Conservation (phyloP, 1,284 basidiomycete species). For the Ustilago lituana region DNA sequence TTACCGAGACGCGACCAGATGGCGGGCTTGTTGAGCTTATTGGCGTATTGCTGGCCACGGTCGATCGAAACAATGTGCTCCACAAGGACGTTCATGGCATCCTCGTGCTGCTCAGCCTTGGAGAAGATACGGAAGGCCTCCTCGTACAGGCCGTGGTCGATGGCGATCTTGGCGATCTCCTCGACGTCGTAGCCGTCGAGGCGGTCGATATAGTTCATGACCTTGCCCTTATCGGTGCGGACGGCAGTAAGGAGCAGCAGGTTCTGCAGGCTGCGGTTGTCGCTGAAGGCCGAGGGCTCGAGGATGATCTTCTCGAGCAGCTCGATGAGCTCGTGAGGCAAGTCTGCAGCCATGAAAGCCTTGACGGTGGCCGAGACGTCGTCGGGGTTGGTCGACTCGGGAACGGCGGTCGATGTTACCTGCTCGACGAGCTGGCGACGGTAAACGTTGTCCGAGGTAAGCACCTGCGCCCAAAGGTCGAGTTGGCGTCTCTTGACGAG, state of each 20-base stretch:
- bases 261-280: conserved; percentile 78
- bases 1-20: conserved; percentile 98
- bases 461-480: conserved; percentile 96
- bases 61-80: conserved; percentile 98
- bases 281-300: conserved; percentile 95
- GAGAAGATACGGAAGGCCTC: conserved; percentile 78
- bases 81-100: conserved; percentile 96
- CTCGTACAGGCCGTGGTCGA: conserved; percentile 93
- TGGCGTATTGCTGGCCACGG: conserved; percentile 93
- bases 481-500: conserved; percentile 94
- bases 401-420: conserved; percentile 82
- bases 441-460: conserved; percentile 87
- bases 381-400: conserved; percentile 97
- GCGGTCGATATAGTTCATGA: conserved; percentile 97
- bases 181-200: conserved; percentile 92
- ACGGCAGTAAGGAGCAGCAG: conserved; percentile 94
- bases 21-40: conserved; percentile 94
- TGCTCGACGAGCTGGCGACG: conserved; percentile 95
- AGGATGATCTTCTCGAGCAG: conserved; percentile 98
- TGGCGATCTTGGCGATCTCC: conserved; percentile 96
- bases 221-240: conserved; percentile 97
- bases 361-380: conserved; percentile 99
- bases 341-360: conserved; percentile 95
- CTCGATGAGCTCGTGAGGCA: conserved; percentile 97
- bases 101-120: conserved; percentile 64